These are phyloP conservation scores for Chloromonas sp. DNA, from an alignment of 163 green algal species.

Conservation along the genomic window DNA sequence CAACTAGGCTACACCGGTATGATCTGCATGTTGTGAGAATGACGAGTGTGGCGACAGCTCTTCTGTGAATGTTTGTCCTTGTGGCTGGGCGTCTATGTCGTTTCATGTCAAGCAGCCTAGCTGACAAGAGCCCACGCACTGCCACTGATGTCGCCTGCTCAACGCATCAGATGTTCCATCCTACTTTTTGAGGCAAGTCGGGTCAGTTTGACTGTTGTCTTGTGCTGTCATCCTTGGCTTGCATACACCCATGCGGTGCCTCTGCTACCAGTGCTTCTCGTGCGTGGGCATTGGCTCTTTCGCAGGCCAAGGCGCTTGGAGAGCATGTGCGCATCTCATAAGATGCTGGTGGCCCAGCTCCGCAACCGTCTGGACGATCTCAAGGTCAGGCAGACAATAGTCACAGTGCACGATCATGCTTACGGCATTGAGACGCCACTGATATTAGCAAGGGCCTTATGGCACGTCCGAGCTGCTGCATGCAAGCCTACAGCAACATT, in stretches of 20 bases:
- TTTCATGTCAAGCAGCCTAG: no score
- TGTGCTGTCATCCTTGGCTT: no score
- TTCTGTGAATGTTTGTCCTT: not conserved
- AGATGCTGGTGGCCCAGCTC: constrained; percentile 9
- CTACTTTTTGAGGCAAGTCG: no score
- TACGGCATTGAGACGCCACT: not conserved
- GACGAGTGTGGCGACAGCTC: not conserved
- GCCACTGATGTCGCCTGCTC: no score
- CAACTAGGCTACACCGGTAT: not conserved
- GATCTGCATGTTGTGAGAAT: not conserved
- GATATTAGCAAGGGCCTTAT: not conserved
- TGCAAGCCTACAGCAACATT: no score
- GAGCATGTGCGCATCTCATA: constrained; percentile 37
- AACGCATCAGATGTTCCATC: no score
- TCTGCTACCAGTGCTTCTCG: no score
- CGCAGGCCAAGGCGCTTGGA: constrained; percentile 35
- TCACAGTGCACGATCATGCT: not conserved
- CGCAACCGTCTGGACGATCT: constrained; percentile 24
- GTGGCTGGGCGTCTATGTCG: no score
- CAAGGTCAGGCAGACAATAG: constrained; percentile 15
- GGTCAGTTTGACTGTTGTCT: no score
- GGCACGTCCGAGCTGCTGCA: no score
- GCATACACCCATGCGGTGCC: no score
- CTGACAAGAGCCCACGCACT: no score
- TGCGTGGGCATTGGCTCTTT: not conserved